Evolutionary conservation across 352 stramenopile species (phyloP), one percentile per base, ranked within the genome.

Genomic region (Blastocystis sp.): DNA sequence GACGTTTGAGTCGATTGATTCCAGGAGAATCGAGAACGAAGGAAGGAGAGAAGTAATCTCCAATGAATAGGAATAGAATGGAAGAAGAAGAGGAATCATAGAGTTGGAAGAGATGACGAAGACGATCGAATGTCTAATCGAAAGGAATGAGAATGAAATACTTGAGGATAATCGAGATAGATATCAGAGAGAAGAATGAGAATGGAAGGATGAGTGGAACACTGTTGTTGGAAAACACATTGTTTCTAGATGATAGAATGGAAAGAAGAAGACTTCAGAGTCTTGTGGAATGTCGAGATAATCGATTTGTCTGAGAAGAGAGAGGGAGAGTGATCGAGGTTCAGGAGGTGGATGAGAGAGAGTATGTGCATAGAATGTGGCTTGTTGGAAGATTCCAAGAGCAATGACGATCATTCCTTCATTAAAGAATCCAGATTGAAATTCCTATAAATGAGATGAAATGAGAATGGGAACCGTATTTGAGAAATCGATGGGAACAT

Each of bases 351-450:
- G 59, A 46, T 71, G 59, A 46, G 6, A 18, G 11, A 71, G 4
- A 18, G 24, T 27, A 11, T 71, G 32, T 18, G 36, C 59, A 44
- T 44, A 44, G 32, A 71, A 71, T 24, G 36, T 24, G 36, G 24
- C 7, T 11, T 24, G 11, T 38, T 44, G n/a, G 9, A 71, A 38
- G 8, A 71, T 24, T 46, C 59, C 59, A 11, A 46, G 11, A 16
- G n/a, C n/a, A 9, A 71, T 27, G 9, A 71, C 59, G 36, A 71
- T 46, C 59, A 71, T 71, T 71, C 59, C 59, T 29, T 71, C 59
- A 38, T 24, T 11, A 44, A 71, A 71, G 32, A 46, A 71, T 38
- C 59, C 59, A 71, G 6, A 14, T 11, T 44, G 24, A 29, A 71
- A 71, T 21, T 44, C 32, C 59, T 71, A 71, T 21, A 18, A 21